Evolutionary conservation across 148 eudicot species (phyloP).

Genomic region (Rhododendron ovatum): DNA sequence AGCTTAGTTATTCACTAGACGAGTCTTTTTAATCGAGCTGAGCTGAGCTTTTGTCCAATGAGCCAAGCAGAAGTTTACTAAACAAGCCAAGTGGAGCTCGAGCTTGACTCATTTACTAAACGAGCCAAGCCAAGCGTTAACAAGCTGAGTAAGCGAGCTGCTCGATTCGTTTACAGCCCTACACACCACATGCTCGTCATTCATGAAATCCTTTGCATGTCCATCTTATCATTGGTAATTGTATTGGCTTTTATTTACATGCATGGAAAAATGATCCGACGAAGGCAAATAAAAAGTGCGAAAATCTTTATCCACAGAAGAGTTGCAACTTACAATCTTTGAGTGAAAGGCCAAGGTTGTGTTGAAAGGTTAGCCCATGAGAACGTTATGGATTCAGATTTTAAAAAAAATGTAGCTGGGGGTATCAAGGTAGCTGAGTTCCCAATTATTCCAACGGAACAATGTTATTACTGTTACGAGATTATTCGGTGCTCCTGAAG

Average conservation of each 20-base stretch:
- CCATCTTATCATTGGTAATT: background rate
- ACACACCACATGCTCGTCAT: background rate
- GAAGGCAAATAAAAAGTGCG: background rate
- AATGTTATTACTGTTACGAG: background rate
- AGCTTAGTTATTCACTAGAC: no score
- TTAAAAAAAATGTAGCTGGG: background rate
- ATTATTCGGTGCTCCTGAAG: no score
- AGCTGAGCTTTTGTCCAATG: no score
- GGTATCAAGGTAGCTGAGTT: background rate
- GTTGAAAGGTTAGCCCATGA: background rate
- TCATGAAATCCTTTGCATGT: background rate
- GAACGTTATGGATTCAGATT: background rate
- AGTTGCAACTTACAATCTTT: background rate
- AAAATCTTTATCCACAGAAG: background rate
- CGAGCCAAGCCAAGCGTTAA: no score
- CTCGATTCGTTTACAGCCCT: no score
- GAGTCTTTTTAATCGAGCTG: no score
- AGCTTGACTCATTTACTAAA: no score
- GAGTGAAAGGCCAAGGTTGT: background rate
- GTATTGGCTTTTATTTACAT: background rate
- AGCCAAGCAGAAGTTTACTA: no score
- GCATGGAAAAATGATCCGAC: background rate
- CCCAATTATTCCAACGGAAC: constrained; percentile 6
- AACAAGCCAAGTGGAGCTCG: no score
- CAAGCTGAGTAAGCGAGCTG: no score